Evolutionary conservation across 305 asterid species (phyloP).

Genomic region (Fraxinus baroniana): DNA sequence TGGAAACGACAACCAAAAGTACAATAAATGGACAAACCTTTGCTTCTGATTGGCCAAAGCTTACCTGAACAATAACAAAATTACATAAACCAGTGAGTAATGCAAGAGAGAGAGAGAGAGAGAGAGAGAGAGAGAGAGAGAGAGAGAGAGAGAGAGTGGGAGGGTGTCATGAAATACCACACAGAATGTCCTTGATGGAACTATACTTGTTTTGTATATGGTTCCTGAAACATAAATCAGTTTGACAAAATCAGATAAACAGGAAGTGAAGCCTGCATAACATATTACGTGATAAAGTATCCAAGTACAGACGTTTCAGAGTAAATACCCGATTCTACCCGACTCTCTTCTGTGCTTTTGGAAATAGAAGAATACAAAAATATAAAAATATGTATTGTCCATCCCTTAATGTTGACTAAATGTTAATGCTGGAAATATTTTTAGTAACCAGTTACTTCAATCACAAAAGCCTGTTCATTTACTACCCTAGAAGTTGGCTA

Average conservation of each 20-base stretch:
- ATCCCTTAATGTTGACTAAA: not conserved
- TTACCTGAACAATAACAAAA: conserved; percentile 52
- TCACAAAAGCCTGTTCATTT: not conserved
- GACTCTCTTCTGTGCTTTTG: not conserved
- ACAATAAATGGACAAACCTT: conserved; percentile 52
- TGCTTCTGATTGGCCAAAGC: conserved; percentile 90
- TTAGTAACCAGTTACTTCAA: conserved; percentile 11
- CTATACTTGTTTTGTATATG: conserved; percentile 70
- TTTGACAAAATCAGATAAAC: conserved; percentile 8
- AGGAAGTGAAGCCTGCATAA: conserved; percentile 17
- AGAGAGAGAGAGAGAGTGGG: not conserved
- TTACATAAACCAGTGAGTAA: not conserved
- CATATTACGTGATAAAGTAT: conserved; percentile 7
- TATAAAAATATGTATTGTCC: not conserved
- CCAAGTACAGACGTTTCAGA: not conserved
- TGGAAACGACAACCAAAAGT: not conserved
- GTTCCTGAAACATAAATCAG: conserved; percentile 56
- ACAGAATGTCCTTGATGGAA: conserved; percentile 90
- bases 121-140: conserved; percentile 2
- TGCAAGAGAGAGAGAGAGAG: conserved; percentile 7
- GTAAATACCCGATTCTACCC: conserved; percentile 7
- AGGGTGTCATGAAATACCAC: conserved; percentile 54
- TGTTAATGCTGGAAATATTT: conserved; percentile 3
- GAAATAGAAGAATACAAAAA: not conserved
- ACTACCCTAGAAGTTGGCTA: conserved; percentile 7